A percentile compares a stretch with the other conserved stretches of the same genome.
Conservation (phyloP, 106 monocot species). For the Allium sativum region DNA sequence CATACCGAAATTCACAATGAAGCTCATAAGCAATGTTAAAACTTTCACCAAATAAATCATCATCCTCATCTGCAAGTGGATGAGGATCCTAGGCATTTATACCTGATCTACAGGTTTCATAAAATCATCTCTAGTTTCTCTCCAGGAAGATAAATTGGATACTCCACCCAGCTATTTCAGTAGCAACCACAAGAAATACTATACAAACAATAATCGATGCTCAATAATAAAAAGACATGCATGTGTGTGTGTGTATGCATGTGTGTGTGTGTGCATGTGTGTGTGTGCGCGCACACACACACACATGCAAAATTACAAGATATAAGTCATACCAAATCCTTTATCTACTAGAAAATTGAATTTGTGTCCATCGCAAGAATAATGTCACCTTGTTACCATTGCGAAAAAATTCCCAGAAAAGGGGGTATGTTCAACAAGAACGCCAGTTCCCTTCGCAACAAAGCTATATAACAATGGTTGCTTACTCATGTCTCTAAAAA, state of each 20-base stretch:
- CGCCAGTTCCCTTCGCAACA: slow-evolving; percentile 77
- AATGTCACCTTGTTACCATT: slow-evolving; percentile 82
- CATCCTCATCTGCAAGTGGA: slow-evolving; percentile 78
- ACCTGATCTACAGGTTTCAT: slow-evolving; percentile 64
- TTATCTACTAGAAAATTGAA: slow-evolving; percentile 85
- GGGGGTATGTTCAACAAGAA: slow-evolving; percentile 85
- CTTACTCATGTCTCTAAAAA: slow-evolving; percentile 40
- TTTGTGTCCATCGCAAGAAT: slow-evolving; percentile 76
- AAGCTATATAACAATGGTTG: slow-evolving; percentile 78
- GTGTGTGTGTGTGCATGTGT: too few relatives aligned
- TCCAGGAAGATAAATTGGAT: slow-evolving; percentile 85
- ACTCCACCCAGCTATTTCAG: slow-evolving; percentile 66
- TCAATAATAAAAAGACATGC: neutral
- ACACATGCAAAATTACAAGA: neutral
- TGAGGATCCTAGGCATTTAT: slow-evolving; percentile 42
- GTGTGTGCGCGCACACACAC: too few relatives aligned
- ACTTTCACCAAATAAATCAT: slow-evolving; percentile 80
- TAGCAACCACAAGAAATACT: slow-evolving; percentile 95
- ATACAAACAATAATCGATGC: slow-evolving; percentile 11
- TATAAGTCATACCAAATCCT: too few relatives aligned
- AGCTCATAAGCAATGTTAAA: slow-evolving; percentile 86
- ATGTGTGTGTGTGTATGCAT: too few relatives aligned
- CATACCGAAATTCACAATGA: slow-evolving; percentile 89
- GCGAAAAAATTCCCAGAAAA: slow-evolving; percentile 85
- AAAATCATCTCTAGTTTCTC: slow-evolving; percentile 80